These are phyloP conservation scores for Leishmania gerbilli DNA, from an alignment of 208 protist species.

Conservation along the genomic window DNA sequence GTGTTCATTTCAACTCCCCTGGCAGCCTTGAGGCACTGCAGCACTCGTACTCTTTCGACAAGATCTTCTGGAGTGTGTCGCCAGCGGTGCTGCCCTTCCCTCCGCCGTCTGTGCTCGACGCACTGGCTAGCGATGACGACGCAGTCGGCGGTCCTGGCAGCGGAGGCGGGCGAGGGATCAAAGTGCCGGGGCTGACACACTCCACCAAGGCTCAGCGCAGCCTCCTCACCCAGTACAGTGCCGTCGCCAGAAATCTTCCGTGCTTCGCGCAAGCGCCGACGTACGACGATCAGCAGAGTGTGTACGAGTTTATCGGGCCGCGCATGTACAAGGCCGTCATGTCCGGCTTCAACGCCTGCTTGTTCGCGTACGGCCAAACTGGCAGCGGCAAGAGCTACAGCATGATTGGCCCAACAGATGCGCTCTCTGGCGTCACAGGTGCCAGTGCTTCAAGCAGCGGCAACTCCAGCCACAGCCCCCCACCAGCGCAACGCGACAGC, in stretches of 20 bases:
- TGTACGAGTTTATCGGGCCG: slow-evolving; percentile 83
- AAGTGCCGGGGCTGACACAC: neutral
- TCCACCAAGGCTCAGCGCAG: slow-evolving; percentile 9
- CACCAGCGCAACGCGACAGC: neutral
- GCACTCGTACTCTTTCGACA: slow-evolving; percentile 76
- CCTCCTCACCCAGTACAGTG: slow-evolving; percentile 13
- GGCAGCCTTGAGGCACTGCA: slow-evolving; percentile 7
- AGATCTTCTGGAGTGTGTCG: slow-evolving; percentile 76
- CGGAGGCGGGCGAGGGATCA: neutral
- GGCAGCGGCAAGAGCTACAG: slow-evolving; percentile 92
- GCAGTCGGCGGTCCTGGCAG: neutral
- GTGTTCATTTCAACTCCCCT: neutral
- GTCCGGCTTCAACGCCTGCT: slow-evolving; percentile 86
- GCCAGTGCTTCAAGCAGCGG: neutral
- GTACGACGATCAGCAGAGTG: slow-evolving; percentile 67
- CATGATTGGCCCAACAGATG: slow-evolving; percentile 79
- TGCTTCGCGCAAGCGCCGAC: slow-evolving; percentile 48
- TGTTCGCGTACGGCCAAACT: slow-evolving; percentile 93
- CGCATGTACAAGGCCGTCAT: slow-evolving; percentile 73
- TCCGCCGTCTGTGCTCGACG: slow-evolving; percentile 14
- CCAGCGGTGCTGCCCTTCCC: slow-evolving; percentile 48
- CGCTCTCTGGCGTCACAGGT: slow-evolving; percentile 9
- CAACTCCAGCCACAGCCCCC: neutral
- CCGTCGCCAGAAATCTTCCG: slow-evolving; percentile 38
- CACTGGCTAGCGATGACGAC: slow-evolving; percentile 3